Percentiles rank a stretch among this genome's conserved stretches.
phyloP scores from a whole-genome alignment of 129 eudicot genomes.

The Tanacetum coccineum region DNA sequence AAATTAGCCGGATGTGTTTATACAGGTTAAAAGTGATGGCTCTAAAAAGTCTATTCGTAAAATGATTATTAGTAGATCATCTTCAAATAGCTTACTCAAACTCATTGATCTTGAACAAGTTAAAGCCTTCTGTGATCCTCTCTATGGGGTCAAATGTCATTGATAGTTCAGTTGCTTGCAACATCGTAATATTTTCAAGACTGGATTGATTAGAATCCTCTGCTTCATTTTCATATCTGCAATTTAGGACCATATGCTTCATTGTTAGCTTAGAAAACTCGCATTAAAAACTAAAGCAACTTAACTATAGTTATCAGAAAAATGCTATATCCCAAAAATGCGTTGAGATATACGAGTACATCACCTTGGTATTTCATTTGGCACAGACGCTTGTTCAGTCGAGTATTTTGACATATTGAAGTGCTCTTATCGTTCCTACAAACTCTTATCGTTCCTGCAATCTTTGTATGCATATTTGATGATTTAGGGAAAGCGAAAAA shows the following conservation, averaged over 20 bases:
- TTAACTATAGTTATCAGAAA: background rate
- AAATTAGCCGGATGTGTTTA: too few relatives aligned
- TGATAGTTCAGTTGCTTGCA: conserved; percentile 7
- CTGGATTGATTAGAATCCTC: background rate
- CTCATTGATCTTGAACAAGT: conserved; percentile 19
- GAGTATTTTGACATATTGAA: conserved; percentile 23
- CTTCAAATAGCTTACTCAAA: conserved; percentile 17
- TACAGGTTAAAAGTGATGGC: too few relatives aligned
- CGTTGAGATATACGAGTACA: background rate
- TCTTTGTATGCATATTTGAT: background rate
- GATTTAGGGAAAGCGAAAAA: too few relatives aligned
- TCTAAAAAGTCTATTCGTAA: too few relatives aligned
- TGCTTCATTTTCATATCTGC: conserved; percentile 12
- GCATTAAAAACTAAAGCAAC: background rate
- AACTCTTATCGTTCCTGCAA: conserved; percentile 8
- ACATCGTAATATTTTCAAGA: background rate
- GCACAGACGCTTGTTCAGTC: background rate
- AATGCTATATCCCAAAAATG: background rate
- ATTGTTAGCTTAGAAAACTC: background rate
- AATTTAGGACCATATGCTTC: background rate
- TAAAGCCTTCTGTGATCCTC: conserved; percentile 22
- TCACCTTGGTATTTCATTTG: conserved; percentile 14
- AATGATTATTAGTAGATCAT: background rate
- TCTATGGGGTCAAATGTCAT: conserved; percentile 8
- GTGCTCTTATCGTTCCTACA: background rate